These are phyloP conservation scores for Salix caprea DNA, from an alignment of 345 rosid species.

Conservation along the genomic window DNA sequence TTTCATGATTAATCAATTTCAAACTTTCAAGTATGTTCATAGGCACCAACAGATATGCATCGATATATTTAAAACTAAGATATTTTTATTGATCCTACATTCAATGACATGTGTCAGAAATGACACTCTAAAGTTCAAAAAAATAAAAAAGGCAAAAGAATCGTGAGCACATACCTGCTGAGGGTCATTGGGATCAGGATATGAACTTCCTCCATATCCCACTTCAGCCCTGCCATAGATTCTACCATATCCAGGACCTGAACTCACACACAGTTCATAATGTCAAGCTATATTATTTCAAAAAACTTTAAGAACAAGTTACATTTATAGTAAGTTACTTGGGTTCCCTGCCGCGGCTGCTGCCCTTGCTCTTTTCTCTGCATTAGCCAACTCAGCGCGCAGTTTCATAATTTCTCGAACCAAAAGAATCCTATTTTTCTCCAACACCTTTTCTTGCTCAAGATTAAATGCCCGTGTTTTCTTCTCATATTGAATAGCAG, in stretches of 20 bases:
- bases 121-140: background rate
- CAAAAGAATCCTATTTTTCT: slow-evolving; percentile 45
- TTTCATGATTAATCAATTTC: too few species aligned
- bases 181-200: slow-evolving; percentile 34
- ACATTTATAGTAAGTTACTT: slow-evolving; percentile 27
- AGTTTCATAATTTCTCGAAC: slow-evolving; percentile 52
- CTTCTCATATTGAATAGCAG: slow-evolving; percentile 75
- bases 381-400: slow-evolving; percentile 37
- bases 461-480: slow-evolving; percentile 57
- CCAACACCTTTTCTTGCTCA: slow-evolving; percentile 58
- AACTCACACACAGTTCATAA: background rate
- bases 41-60: background rate
- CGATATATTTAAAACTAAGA: background rate
- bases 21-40: too few species aligned
- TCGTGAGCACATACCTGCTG: slow-evolving; percentile 39
- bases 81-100: background rate
- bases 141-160: background rate
- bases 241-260: slow-evolving; percentile 41
- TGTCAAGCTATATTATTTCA: background rate
- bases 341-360: slow-evolving; percentile 43
- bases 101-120: background rate
- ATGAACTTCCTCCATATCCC: slow-evolving; percentile 31
- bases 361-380: slow-evolving; percentile 46
- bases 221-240: slow-evolving; percentile 41
- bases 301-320: background rate